These are phyloP conservation scores for Magnusiomyces ingens DNA, from an alignment of 1,139 yeast species.

Conservation along the genomic window DNA sequence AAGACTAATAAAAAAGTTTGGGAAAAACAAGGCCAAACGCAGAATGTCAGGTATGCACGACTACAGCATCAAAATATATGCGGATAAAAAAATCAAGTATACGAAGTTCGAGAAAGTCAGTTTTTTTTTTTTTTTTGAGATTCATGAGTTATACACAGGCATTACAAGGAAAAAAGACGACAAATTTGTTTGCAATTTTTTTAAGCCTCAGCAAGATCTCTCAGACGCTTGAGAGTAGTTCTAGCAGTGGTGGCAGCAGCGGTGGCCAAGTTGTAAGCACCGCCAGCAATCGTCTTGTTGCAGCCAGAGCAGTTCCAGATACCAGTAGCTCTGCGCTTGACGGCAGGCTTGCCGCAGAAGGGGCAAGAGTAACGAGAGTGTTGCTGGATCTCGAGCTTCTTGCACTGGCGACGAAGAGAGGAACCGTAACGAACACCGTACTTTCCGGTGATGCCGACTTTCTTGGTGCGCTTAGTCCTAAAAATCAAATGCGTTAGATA, in stretches of 20 bases:
- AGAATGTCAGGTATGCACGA: too few relatives aligned
- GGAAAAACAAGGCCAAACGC: too few relatives aligned
- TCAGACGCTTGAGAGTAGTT: constrained; percentile 99
- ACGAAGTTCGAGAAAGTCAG: too few relatives aligned
- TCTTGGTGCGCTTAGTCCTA: constrained; percentile 99
- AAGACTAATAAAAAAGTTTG: too few relatives aligned
- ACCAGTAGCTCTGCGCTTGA: constrained; percentile 97
- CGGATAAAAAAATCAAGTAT: too few relatives aligned
- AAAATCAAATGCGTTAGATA: background rate
- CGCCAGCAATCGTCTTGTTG: constrained; percentile 97
- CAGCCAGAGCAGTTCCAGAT: constrained; percentile 97
- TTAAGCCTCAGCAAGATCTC: constrained; percentile 99
- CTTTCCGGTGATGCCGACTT: constrained; percentile 99
- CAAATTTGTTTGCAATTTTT: constrained; percentile 4
- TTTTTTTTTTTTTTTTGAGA: background rate
- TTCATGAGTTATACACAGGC: constrained; percentile 6
- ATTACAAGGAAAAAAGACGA: constrained; percentile 1
- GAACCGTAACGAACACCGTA: constrained; percentile 99
- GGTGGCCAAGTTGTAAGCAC: constrained; percentile 98
- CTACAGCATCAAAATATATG: too few relatives aligned
- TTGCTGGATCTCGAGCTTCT: constrained; percentile 98
- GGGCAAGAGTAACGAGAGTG: constrained; percentile 99
- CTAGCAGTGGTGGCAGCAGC: constrained; percentile 99
- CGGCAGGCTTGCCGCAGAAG: constrained; percentile 98
- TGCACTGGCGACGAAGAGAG: constrained; percentile 99